Evolutionary conservation across 108 stramenopile species (phyloP).

Genomic region (Asterionellopsis glacialis): DNA sequence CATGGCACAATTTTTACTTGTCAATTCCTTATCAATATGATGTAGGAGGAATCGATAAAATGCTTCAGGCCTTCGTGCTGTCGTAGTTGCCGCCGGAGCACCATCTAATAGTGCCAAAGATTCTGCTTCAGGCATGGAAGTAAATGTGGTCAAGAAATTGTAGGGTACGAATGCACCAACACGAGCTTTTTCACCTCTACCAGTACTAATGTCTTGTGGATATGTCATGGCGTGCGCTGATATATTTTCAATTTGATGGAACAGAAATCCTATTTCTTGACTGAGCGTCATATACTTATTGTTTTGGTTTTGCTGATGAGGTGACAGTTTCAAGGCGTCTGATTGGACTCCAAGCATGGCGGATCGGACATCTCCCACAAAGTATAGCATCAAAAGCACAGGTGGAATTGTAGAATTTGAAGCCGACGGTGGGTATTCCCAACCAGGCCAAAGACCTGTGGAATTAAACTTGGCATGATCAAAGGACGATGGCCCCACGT

Average conservation of each 20-base stretch:
- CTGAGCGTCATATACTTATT: conserved; percentile 30
- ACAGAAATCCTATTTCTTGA: conserved; percentile 73
- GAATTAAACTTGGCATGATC: conserved; percentile 65
- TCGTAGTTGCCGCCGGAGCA: conserved; percentile 58
- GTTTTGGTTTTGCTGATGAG: conserved; percentile 16
- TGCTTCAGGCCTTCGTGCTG: conserved; percentile 71
- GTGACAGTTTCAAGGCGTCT: not conserved
- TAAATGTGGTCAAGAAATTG: conserved; percentile 66
- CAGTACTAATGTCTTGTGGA: conserved; percentile 16
- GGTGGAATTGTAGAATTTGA: conserved; percentile 58
- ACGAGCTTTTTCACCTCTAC: conserved; percentile 14
- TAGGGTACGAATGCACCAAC: conserved; percentile 63
- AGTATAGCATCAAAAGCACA: conserved; percentile 66
- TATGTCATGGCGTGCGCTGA: conserved; percentile 47
- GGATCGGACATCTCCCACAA: conserved; percentile 55
- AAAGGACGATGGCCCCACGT: conserved; percentile 48
- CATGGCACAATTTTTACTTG: conserved; percentile 21
- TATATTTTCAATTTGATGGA: conserved; percentile 71
- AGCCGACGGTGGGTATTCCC: conserved; percentile 69
- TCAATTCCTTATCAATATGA: conserved; percentile 66
- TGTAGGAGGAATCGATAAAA: conserved; percentile 80
- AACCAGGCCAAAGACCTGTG: conserved; percentile 67
- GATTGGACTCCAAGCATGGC: conserved; percentile 21
- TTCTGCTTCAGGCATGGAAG: conserved; percentile 66
- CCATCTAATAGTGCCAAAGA: conserved; percentile 78